Conservation (phyloP, 768 basidiomycete species). For the Tulasnella sp. region DNA sequence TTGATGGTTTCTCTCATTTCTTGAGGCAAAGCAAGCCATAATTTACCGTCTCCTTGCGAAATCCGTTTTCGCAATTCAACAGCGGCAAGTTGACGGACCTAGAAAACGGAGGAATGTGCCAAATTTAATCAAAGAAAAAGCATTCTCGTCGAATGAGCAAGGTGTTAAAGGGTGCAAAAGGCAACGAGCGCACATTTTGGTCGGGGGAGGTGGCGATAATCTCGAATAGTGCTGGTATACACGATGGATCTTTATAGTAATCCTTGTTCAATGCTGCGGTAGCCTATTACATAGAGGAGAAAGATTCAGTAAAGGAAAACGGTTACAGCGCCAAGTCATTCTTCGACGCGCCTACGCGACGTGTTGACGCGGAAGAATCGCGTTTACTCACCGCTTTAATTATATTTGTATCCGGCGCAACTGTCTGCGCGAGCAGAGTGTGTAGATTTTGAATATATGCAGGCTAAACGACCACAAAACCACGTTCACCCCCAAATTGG, state of each 20-base stretch:
- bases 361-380: not conserved
- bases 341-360: too few species aligned
- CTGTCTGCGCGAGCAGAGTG: conserved; percentile 71
- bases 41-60: conserved; percentile 55
- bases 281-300: conserved; percentile 42
- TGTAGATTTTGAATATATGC: conserved; percentile 67
- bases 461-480: conserved; percentile 23
- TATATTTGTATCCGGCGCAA: conserved; percentile 74
- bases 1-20: conserved; percentile 74
- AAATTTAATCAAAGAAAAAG: not conserved
- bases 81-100: conserved; percentile 95
- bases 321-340: too few species aligned
- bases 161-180: not conserved
- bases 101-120: not conserved
- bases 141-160: not conserved
- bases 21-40: conserved; percentile 65
- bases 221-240: conserved; percentile 80
- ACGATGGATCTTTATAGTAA: conserved; percentile 82
- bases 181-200: conserved; percentile 46
- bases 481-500: too few species aligned
- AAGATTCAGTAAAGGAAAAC: conserved; percentile 15
- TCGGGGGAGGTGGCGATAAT: conserved; percentile 81
- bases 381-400: conserved; percentile 67
- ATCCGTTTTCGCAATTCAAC: conserved; percentile 95
- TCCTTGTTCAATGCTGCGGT: conserved; percentile 83